Base-by-base conservation (phyloP, 768 basidiomycete species). In the Leccinellum albellum region DNA sequence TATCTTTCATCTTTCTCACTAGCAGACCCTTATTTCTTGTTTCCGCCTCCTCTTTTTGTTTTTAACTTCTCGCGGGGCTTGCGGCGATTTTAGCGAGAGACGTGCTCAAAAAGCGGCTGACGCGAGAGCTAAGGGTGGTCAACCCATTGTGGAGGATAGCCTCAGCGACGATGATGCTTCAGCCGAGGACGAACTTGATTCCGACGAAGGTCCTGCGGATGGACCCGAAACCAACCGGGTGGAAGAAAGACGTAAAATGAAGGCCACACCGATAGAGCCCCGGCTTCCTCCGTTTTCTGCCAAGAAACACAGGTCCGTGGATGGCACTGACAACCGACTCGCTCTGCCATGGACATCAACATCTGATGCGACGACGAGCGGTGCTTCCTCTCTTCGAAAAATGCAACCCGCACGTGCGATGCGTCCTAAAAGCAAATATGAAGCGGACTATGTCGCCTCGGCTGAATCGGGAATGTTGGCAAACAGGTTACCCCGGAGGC, bases 61-160 rank as follows among this genome's bases (percentile, higher is more conserved):
- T 21, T 45, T 57, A 37, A 50, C 35, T 24, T 37, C 32, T 40
- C n/a, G 20, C 17, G 29, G 42, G 20, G 33, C 21, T 20, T n/a
- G 21, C 26, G 44, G 40, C 57, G 55, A 51, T 44, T 35, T 56
- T 51, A 87, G 86, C 64, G 79, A 85, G 66, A 76, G 82, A 45
- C 78, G 82, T 6, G 77, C 77, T 4, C 81, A 83, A 56, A 85
- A 84, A 62, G 78, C 78, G n/a, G 77, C 78, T 4, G 77, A 80
- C n/a, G 64, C 74, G 46, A 79, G 79, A 46, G 73, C 77, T 23
- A 70, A 68, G 46, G 66, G 72, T 20, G 70, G 67, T 44, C 72
- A 64, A 21, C 58, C 64, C 1, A 13, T 51, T 21, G 10, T 6
- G 6, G 70, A 75, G 24, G 72, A 74, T n/a, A 67, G 46, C 50